Percentiles rank a stretch among this genome's conserved stretches.
Conservation (phyloP, 768 basidiomycete species). For the Lenzites betulinus region DNA sequence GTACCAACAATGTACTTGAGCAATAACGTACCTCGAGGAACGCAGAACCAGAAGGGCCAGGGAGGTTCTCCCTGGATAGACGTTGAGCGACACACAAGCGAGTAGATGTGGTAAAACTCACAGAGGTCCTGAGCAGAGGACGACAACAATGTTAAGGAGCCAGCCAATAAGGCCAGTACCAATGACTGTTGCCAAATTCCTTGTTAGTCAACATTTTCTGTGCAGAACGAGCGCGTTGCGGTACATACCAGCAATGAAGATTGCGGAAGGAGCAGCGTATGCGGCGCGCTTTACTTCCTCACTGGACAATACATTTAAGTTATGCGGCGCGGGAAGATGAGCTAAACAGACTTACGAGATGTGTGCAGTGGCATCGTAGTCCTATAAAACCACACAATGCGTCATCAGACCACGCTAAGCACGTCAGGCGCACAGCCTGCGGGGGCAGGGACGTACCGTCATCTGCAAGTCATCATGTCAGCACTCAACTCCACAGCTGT, state of each 20-base stretch:
- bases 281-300: slow-evolving; percentile 83
- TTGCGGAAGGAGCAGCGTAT: slow-evolving; percentile 66
- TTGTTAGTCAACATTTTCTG: too few relatives aligned
- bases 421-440: neutral
- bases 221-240: too few relatives aligned
- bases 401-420: neutral
- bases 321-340: neutral
- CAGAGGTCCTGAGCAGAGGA: slow-evolving; percentile 83
- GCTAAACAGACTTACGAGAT: slow-evolving; percentile 58
- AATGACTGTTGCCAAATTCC: slow-evolving; percentile 53
- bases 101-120: slow-evolving; percentile 35
- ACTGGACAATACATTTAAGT: slow-evolving; percentile 35
- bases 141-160: slow-evolving; percentile 83
- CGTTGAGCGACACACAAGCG: slow-evolving; percentile 1
- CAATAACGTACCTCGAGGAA: slow-evolving; percentile 56
- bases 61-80: slow-evolving; percentile 54
- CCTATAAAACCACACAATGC: slow-evolving; percentile 39
- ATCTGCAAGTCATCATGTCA: slow-evolving; percentile 40
- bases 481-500: neutral
- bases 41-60: slow-evolving; percentile 69
- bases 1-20: too few relatives aligned
- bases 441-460: slow-evolving; percentile 46
- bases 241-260: slow-evolving; percentile 53
- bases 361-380: slow-evolving; percentile 81
- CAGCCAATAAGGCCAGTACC: slow-evolving; percentile 81